Percentiles rank a stretch among this genome's conserved stretches.
Evolutionary conservation across 2,329 filamentous ascomycete genomes (phyloP).

Genomic region (Lizonia empirigonia): DNA sequence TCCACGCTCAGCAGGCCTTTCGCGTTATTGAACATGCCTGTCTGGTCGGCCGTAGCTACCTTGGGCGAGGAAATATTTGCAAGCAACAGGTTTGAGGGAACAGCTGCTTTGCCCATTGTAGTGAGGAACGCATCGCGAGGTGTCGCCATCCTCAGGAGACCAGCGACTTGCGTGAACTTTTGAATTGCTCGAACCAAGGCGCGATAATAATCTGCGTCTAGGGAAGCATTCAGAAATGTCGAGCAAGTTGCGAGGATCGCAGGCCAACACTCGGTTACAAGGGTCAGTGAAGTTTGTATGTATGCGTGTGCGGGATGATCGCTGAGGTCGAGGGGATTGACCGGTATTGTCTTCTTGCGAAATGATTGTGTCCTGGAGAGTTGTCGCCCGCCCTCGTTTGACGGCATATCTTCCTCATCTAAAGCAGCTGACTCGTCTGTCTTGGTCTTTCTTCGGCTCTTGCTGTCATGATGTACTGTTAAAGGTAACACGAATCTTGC

Average conservation of each 20-base stretch:
- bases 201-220: conserved; percentile 95
- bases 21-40: conserved; percentile 71
- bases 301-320: conserved; percentile 73
- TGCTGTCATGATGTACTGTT: conserved; percentile 77
- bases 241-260: conserved; percentile 93
- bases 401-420: conserved; percentile 35
- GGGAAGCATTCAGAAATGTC: conserved; percentile 87
- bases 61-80: conserved; percentile 46
- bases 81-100: conserved; percentile 73
- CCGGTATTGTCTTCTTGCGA: conserved; percentile 75
- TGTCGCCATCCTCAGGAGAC: conserved; percentile 80
- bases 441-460: conserved; percentile 50
- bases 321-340: conserved; percentile 80
- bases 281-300: conserved; percentile 76
- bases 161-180: conserved; percentile 92
- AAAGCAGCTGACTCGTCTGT: conserved; percentile 36
- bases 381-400: conserved; percentile 22
- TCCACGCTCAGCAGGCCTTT: conserved; percentile 77
- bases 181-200: conserved; percentile 90
- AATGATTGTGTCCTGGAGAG: conserved; percentile 69
- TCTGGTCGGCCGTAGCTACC: conserved; percentile 56
- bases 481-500: conserved; percentile 92
- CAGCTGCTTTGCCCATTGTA: conserved; percentile 88
- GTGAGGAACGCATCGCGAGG: conserved; percentile 94
- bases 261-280: conserved; percentile 94